phyloP scores from a whole-genome alignment of 768 basidiomycete species.

The Tremella yokohamensis region DNA sequence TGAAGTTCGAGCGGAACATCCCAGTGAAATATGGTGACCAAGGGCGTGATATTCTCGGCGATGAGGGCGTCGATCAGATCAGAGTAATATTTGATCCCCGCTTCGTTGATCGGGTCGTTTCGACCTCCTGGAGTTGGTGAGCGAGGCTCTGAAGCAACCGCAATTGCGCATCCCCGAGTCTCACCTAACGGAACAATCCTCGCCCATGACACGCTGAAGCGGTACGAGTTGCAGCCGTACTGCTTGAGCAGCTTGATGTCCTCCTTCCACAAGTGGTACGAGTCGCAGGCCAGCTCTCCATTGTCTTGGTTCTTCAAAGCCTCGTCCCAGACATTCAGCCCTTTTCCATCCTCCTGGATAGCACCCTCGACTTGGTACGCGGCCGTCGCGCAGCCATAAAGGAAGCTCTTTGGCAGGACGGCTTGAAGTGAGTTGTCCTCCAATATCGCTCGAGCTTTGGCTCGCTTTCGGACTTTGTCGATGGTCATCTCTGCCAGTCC shows the following conservation, averaged over 20 bases:
- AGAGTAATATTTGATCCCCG: slow-evolving; percentile 33
- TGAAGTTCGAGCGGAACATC: slow-evolving; percentile 34
- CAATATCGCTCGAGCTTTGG: slow-evolving; percentile 8
- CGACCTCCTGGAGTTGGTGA: slow-evolving; percentile 19
- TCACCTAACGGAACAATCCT: slow-evolving; percentile 35
- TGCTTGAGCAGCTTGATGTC: slow-evolving; percentile 37
- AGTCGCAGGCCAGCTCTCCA: slow-evolving; percentile 30
- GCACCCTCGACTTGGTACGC: slow-evolving; percentile 32
- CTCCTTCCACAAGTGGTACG: slow-evolving; percentile 33
- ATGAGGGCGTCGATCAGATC: slow-evolving; percentile 36
- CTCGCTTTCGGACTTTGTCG: too few species aligned
- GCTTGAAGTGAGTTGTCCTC: slow-evolving; percentile 9
- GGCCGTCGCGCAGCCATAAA: slow-evolving; percentile 27
- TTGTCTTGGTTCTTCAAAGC: slow-evolving; percentile 25
- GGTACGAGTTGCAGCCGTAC: slow-evolving; percentile 34
- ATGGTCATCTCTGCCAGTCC: too few species aligned
- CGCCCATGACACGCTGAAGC: slow-evolving; percentile 37
- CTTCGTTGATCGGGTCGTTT: slow-evolving; percentile 28
- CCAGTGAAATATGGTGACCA: slow-evolving; percentile 42
- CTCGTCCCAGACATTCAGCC: slow-evolving; percentile 23
- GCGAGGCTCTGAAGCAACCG: background rate
- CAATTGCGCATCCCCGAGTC: background rate
- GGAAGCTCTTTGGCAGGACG: slow-evolving; percentile 22
- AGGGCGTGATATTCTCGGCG: slow-evolving; percentile 30
- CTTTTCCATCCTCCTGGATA: slow-evolving; percentile 28